Evolutionary conservation across 1,139 yeast genomes (phyloP).

Genomic region (Cylindricascospora bacillispora): DNA sequence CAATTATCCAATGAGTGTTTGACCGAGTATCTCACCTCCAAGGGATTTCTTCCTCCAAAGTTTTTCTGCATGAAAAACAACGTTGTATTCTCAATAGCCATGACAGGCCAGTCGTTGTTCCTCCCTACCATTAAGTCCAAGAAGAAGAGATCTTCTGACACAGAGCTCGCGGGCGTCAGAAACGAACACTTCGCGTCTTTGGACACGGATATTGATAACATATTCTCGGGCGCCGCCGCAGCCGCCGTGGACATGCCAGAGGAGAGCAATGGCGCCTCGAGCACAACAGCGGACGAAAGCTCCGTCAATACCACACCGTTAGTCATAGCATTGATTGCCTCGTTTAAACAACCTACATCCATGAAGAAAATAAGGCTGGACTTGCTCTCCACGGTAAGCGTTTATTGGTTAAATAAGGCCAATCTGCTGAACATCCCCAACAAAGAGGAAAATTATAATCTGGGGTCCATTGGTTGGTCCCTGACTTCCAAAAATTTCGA

Average conservation of each 20-base stretch:
- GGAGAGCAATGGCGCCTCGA: too few relatives aligned
- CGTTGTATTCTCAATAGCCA: conserved; percentile 12
- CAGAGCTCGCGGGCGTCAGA: too few relatives aligned
- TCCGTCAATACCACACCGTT: conserved; percentile 18
- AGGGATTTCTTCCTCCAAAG: conserved; percentile 6
- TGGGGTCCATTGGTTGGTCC: conserved; percentile 37
- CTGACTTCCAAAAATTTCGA: conserved; percentile 33
- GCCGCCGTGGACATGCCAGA: too few relatives aligned
- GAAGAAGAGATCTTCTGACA: too few relatives aligned
- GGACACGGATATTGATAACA: too few relatives aligned
- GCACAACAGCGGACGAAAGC: too few relatives aligned
- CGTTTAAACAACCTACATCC: conserved; percentile 17
- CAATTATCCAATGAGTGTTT: background rate
- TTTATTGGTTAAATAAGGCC: conserved; percentile 42
- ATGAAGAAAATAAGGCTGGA: conserved; percentile 19
- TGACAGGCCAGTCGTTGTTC: conserved; percentile 16
- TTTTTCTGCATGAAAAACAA: conserved; percentile 9
- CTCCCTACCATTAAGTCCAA: conserved; percentile 11
- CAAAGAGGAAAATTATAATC: conserved; percentile 31
- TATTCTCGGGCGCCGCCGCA: too few relatives aligned
- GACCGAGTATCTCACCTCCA: conserved; percentile 3
- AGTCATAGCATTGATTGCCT: conserved; percentile 14
- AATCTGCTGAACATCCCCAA: conserved; percentile 14
- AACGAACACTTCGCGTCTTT: too few relatives aligned
- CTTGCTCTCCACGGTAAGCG: conserved; percentile 21